Conservation (phyloP, 2,329 filamentous ascomycete species). For the Orbilia quercus region DNA sequence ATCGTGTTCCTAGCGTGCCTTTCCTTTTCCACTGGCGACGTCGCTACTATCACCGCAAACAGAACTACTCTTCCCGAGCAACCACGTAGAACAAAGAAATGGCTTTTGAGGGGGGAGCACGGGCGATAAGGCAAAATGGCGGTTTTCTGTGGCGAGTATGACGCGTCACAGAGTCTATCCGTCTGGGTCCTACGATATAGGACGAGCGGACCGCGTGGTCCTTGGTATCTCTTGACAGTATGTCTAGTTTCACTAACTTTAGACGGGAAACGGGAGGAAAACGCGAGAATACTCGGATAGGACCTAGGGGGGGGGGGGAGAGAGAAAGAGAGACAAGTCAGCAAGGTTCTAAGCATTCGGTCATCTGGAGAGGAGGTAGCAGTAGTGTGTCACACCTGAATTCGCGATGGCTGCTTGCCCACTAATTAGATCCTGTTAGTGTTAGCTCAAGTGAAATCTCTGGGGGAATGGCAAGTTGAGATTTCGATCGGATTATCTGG, state of each 20-base stretch:
- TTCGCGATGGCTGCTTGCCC: neutral
- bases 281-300: conserved; percentile 12
- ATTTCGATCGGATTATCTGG: neutral
- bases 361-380: neutral
- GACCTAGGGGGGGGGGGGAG: neutral
- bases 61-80: conserved; percentile 21
- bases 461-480: conserved; percentile 10
- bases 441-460: conserved; percentile 29
- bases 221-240: neutral
- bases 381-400: neutral
- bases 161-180: neutral
- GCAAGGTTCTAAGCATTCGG: no score
- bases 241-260: neutral
- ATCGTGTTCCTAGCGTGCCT: conserved; percentile 1
- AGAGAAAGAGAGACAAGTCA: no score
- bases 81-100: conserved; percentile 19
- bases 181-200: conserved; percentile 3
- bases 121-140: conserved; percentile 10
- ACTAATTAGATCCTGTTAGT: conserved; percentile 21
- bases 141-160: neutral
- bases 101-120: conserved; percentile 3
- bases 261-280: neutral
- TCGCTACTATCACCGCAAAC: conserved; percentile 14
- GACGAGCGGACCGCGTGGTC: neutral
- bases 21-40: conserved; percentile 24